A percentile compares a stretch with the other conserved stretches of the same genome.
Conservation (phyloP, 257 asterid genomes). For the Solanum infundibuliforme region DNA sequence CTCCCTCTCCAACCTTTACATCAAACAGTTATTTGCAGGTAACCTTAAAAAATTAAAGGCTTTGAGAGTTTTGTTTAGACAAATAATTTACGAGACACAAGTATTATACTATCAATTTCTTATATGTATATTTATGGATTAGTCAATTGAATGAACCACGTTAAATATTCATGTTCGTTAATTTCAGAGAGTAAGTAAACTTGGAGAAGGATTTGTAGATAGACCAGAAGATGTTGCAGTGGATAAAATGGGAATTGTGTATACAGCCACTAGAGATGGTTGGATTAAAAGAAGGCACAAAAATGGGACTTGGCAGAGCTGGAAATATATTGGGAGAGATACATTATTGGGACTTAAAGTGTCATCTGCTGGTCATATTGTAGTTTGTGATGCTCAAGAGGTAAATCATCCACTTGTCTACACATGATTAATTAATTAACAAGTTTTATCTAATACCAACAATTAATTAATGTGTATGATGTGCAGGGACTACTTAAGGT, state of each 20-base stretch:
- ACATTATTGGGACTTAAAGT: constrained; percentile 31
- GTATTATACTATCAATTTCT: too few relatives aligned
- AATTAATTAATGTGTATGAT: neutral
- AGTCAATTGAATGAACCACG: too few relatives aligned
- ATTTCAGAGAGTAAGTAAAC: constrained; percentile 37
- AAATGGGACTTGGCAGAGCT: constrained; percentile 56
- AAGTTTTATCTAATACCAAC: too few relatives aligned
- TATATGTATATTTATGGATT: too few relatives aligned
- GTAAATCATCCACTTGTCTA: too few relatives aligned
- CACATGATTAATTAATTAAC: too few relatives aligned
- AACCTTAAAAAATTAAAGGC: too few relatives aligned
- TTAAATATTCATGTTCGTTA: neutral
- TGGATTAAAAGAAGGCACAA: constrained; percentile 36
- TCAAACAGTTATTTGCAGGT: constrained; percentile 52
- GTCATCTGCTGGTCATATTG: constrained; percentile 34
- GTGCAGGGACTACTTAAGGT: constrained; percentile 56
- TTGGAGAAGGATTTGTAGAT: constrained; percentile 49
- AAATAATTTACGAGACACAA: too few relatives aligned
- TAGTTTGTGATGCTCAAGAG: neutral
- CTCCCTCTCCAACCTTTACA: constrained; percentile 14
- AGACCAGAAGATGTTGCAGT: constrained; percentile 53
- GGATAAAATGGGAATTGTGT: constrained; percentile 32
- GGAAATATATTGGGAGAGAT: constrained; percentile 21
- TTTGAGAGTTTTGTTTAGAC: too few relatives aligned
- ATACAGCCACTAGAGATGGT: constrained; percentile 66